phyloP scores from a whole-genome alignment of 2,329 filamentous ascomycete genomes.

The Curvularia spicifera region DNA sequence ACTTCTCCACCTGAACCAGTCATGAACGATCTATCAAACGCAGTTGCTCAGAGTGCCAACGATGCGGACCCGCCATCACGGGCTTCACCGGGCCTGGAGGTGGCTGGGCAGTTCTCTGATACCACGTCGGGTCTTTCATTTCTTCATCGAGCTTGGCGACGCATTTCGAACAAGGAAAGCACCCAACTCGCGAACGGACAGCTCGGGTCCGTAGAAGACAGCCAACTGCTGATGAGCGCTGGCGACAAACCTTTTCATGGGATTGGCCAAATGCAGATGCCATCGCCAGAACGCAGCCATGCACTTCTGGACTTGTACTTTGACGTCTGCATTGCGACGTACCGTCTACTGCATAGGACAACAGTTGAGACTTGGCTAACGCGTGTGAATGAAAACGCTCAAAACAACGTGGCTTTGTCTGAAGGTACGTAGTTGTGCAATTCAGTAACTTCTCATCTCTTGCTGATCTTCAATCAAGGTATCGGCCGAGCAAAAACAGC shows the following conservation, averaged over 20 bases:
- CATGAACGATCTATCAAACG: background rate
- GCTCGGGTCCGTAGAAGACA: conserved; percentile 33
- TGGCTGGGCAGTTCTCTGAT: conserved; percentile 63
- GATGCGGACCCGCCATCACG: conserved; percentile 27
- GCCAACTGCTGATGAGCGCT: conserved; percentile 57
- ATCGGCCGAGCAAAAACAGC: conserved; percentile 54
- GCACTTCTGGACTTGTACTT: conserved; percentile 61
- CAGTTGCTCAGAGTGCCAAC: background rate
- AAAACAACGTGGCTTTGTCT: conserved; percentile 40
- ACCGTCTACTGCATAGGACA: conserved; percentile 62
- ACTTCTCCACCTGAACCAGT: background rate
- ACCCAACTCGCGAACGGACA: conserved; percentile 30
- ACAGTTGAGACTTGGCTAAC: conserved; percentile 57
- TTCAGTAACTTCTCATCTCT: background rate
- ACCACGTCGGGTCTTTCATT: conserved; percentile 61
- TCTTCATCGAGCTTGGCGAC: conserved; percentile 71
- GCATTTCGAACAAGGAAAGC: conserved; percentile 65
- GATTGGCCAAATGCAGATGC: conserved; percentile 36
- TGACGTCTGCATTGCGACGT: conserved; percentile 65
- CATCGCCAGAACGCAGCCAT: conserved; percentile 17
- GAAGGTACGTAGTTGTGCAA: conserved; percentile 40
- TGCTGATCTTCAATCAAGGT: background rate
- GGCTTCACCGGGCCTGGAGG: conserved; percentile 57
- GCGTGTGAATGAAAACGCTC: conserved; percentile 23
- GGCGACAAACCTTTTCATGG: conserved; percentile 59